A percentile compares a stretch with the other conserved stretches of the same genome.
Conservation (phyloP, 2,329 filamentous ascomycete species). For the Epichloe sp. region DNA sequence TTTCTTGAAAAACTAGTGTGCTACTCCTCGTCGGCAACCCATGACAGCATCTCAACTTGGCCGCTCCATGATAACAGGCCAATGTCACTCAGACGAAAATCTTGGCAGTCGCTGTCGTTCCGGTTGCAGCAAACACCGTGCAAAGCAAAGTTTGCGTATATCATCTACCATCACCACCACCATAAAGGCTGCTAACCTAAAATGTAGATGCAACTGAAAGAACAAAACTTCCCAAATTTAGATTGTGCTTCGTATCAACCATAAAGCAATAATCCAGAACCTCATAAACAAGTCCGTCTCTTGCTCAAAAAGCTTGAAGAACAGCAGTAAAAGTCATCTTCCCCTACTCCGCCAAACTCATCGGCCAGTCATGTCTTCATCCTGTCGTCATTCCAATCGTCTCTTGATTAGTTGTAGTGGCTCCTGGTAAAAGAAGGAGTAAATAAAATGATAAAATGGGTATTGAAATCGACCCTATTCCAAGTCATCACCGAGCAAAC, state of each 20-base stretch:
- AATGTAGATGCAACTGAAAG: neutral
- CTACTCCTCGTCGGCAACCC: no score
- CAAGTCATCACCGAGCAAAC: slow-evolving; percentile 6
- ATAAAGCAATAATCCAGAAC: neutral
- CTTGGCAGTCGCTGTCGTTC: no score
- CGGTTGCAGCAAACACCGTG: no score
- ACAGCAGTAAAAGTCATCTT: neutral
- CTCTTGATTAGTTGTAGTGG: slow-evolving; percentile 10
- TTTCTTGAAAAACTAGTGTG: no score
- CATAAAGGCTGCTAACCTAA: neutral
- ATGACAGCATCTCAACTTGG: no score
- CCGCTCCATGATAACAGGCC: no score
- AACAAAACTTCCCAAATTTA: neutral
- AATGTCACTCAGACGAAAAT: no score
- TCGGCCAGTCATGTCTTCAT: slow-evolving; percentile 17
- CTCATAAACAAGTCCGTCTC: slow-evolving; percentile 1
- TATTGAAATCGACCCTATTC: slow-evolving; percentile 6
- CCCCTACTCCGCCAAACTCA: neutral
- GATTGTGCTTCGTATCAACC: neutral
- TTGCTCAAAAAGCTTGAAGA: slow-evolving; percentile 1
- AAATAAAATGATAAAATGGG: slow-evolving; percentile 4
- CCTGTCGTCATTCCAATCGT: slow-evolving; percentile 18
- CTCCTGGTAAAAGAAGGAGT: neutral
- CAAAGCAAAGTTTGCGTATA: neutral
- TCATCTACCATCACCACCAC: neutral